These are phyloP conservation scores for Rhodamnia argentea DNA, from an alignment of 345 rosid genomes.

Conservation along the genomic window DNA sequence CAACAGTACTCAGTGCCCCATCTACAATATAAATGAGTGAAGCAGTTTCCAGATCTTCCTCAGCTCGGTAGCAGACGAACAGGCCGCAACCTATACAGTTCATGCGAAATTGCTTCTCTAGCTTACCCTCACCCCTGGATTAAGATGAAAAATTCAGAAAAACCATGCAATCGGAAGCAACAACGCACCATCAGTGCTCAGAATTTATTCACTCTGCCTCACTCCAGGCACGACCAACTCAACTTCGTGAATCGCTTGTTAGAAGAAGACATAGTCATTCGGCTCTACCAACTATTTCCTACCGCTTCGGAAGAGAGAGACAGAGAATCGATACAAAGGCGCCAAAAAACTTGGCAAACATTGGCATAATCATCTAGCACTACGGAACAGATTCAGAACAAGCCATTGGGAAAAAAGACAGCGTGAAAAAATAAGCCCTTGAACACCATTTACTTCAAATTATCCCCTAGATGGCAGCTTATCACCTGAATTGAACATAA, in stretches of 20 bases:
- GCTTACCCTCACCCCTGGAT: slow-evolving; percentile 78
- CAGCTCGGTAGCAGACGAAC: slow-evolving; percentile 87
- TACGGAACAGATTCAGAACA: not conserved
- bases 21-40: slow-evolving; percentile 68
- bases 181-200: not conserved
- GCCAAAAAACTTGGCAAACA: not conserved
- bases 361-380: not conserved
- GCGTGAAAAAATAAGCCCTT: not conserved
- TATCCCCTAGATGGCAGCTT: not conserved
- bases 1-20: slow-evolving; percentile 5
- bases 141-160: not conserved
- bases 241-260: not conserved
- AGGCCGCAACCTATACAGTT: slow-evolving; percentile 84
- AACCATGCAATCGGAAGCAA: not conserved
- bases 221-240: not conserved
- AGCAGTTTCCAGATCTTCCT: slow-evolving; percentile 68
- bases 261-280: not conserved
- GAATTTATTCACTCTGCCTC: not conserved
- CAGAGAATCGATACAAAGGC: not conserved
- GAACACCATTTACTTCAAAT: not conserved
- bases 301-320: not conserved
- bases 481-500: not conserved
- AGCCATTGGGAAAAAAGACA: not conserved
- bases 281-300: not conserved
- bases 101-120: slow-evolving; percentile 98